Evolutionary conservation across 805 yeast species (phyloP).

Genomic region (Metschnikowia proteae): DNA sequence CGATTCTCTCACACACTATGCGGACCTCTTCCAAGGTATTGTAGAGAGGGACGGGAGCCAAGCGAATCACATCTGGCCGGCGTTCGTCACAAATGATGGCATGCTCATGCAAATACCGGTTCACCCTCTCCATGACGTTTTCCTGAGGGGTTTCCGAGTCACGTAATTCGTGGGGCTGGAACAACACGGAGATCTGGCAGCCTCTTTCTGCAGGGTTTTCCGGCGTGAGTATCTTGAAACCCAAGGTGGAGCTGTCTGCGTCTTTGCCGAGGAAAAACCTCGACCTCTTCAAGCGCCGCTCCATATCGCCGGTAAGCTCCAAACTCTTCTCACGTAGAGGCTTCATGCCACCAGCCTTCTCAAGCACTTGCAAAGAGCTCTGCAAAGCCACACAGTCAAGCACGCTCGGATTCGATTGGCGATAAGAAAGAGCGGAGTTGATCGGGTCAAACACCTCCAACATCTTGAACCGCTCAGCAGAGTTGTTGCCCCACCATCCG

Average conservation of each 20-base stretch:
- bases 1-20: conserved; percentile 42
- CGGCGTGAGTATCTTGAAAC: conserved; percentile 77
- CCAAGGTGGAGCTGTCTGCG: conserved; percentile 22
- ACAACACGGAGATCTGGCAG: conserved; percentile 74
- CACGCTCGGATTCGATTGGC: conserved; percentile 90
- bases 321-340: conserved; percentile 54
- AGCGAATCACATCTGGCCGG: conserved; percentile 81
- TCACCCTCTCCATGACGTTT: conserved; percentile 61
- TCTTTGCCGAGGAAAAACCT: conserved; percentile 39
- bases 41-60: conserved; percentile 86
- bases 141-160: conserved; percentile 8
- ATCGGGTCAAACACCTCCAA: conserved; percentile 73
- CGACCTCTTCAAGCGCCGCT: conserved; percentile 43
- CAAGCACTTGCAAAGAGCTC: conserved; percentile 60
- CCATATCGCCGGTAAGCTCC: conserved; percentile 55
- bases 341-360: conserved; percentile 60
- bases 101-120: conserved; percentile 42
- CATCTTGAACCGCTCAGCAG: conserved; percentile 73
- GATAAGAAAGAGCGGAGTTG: conserved; percentile 78
- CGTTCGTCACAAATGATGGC: conserved; percentile 87
- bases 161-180: conserved; percentile 31
- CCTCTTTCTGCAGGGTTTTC: conserved; percentile 56
- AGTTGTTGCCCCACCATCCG: conserved; percentile 97
- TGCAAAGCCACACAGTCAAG: conserved; percentile 73
- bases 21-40: conserved; percentile 68